Conservation (phyloP, 306 rosid genomes). For the Ziziphus jujuba region DNA sequence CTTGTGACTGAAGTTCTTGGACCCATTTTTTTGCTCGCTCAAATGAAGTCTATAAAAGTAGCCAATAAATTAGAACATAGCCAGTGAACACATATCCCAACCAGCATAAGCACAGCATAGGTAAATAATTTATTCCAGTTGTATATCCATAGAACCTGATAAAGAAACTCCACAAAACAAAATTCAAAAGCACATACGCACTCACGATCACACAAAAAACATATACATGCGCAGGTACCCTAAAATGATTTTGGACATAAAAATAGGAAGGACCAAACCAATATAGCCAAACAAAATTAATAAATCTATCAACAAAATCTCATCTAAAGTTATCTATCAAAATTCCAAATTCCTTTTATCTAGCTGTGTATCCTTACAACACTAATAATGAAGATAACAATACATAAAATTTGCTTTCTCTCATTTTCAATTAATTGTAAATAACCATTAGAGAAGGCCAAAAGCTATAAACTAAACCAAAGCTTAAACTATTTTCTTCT, state of each 20-base stretch:
- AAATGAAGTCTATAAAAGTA: conserved; percentile 41
- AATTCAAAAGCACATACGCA: too few relatives aligned
- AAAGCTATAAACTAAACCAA: background rate
- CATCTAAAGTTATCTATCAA: too few relatives aligned
- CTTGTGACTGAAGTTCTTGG: conserved; percentile 61
- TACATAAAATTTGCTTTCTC: background rate
- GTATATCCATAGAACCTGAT: too few relatives aligned
- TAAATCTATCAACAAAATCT: too few relatives aligned
- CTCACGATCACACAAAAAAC: too few relatives aligned
- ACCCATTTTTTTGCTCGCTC: conserved; percentile 66
- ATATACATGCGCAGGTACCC: too few relatives aligned
- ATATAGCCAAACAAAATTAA: too few relatives aligned
- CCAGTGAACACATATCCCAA: background rate
- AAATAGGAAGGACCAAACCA: too few relatives aligned
- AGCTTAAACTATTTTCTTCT: background rate
- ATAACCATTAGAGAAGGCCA: background rate
- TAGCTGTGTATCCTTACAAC: background rate
- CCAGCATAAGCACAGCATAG: background rate
- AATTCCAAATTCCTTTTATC: background rate
- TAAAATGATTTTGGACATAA: too few relatives aligned
- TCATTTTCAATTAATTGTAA: background rate
- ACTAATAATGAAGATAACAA: background rate
- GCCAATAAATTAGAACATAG: too few relatives aligned
- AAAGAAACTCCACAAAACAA: too few relatives aligned
- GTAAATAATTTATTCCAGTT: background rate